These are phyloP conservation scores for Raphanus hybrid DNA, from an alignment of 441 rosid species.

Conservation along the genomic window DNA sequence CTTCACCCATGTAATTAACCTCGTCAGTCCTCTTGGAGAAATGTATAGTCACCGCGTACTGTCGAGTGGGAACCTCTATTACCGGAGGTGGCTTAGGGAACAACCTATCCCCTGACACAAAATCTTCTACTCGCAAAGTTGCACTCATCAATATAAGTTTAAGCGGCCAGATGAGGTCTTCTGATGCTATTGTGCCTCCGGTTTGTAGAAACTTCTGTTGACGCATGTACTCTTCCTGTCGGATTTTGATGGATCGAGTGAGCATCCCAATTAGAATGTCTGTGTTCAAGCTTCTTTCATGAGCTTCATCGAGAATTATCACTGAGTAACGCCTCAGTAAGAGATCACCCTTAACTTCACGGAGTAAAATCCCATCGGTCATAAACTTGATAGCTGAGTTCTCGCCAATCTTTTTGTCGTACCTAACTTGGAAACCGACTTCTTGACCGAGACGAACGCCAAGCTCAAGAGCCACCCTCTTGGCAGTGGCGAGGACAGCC, in stretches of 20 bases:
- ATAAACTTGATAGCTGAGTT: slow-evolving; percentile 80
- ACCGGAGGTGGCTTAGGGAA: not conserved
- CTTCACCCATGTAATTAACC: slow-evolving; percentile 86
- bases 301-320: slow-evolving; percentile 93
- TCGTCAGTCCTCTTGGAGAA: slow-evolving; percentile 89
- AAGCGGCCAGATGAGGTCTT: slow-evolving; percentile 47
- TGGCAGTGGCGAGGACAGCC: slow-evolving; percentile 95
- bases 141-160: slow-evolving; percentile 76
- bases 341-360: slow-evolving; percentile 93
- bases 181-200: no score
- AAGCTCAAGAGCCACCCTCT: slow-evolving; percentile 90
- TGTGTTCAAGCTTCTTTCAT: slow-evolving; percentile 94
- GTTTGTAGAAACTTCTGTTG: no score
- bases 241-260: no score
- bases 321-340: slow-evolving; percentile 80
- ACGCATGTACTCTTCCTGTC: no score
- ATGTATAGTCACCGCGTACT: slow-evolving; percentile 71
- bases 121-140: not conserved
- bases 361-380: slow-evolving; percentile 58
- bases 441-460: slow-evolving; percentile 83
- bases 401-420: slow-evolving; percentile 86
- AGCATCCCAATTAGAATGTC: slow-evolving; percentile 52
- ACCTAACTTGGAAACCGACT: slow-evolving; percentile 95
- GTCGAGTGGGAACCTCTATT: slow-evolving; percentile 11
- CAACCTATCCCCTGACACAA: not conserved